Conservation (phyloP, 352 stramenopile species). For the Halophytophthora polymorphica region DNA sequence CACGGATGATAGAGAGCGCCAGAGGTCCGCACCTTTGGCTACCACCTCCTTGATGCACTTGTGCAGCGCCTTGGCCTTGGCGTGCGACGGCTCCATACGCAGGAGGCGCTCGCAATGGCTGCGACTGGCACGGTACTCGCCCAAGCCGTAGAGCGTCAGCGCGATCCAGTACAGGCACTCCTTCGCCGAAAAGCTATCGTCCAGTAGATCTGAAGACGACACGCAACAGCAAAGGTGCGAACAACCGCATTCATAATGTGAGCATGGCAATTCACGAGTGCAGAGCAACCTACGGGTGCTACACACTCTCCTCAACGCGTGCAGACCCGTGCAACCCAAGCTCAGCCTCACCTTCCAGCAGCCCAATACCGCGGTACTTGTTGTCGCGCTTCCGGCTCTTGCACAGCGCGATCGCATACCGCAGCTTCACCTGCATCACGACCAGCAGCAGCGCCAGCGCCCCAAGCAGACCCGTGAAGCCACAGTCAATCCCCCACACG, state of each 20-base stretch:
- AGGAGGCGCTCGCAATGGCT: slow-evolving; percentile 72
- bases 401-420: slow-evolving; percentile 64
- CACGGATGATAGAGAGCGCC: background rate
- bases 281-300: background rate
- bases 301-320: slow-evolving; percentile 4
- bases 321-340: background rate
- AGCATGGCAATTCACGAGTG: too few species aligned
- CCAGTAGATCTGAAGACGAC: slow-evolving; percentile 47
- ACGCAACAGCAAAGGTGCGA: slow-evolving; percentile 4
- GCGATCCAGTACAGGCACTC: slow-evolving; percentile 83
- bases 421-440: slow-evolving; percentile 56
- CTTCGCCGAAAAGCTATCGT: slow-evolving; percentile 41
- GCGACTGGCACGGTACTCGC: slow-evolving; percentile 66
- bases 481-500: background rate
- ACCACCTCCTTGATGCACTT: slow-evolving; percentile 74
- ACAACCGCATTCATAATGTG: too few species aligned
- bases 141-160: slow-evolving; percentile 61
- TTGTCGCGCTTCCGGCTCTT: slow-evolving; percentile 82
- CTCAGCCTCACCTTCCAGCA: slow-evolving; percentile 47
- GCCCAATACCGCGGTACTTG: slow-evolving; percentile 65
- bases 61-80: slow-evolving; percentile 69
- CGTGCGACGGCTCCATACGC: slow-evolving; percentile 68
- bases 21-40: slow-evolving; percentile 33
- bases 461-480: background rate
- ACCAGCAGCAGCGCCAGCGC: background rate